These are phyloP conservation scores for Paragyromitra xinjiangensis DNA, from an alignment of 495 filamentous ascomycete genomes.

Conservation along the genomic window DNA sequence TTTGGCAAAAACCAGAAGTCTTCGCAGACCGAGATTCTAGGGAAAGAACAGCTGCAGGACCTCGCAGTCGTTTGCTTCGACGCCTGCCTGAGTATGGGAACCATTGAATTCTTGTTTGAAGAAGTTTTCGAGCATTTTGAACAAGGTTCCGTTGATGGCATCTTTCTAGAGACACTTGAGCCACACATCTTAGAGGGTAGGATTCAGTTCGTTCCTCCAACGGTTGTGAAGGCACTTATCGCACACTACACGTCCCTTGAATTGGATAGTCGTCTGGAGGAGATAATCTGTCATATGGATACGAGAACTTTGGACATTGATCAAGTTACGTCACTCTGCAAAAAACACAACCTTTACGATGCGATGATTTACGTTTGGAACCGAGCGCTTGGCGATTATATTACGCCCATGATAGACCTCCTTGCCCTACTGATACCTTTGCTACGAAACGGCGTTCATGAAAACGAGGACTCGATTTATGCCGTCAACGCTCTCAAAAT, in stretches of 20 bases:
- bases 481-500: constrained; percentile 82
- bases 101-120: constrained; percentile 86
- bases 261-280: constrained; percentile 80
- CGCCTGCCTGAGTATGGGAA: constrained; percentile 77
- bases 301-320: constrained; percentile 92
- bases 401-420: constrained; percentile 87
- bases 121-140: constrained; percentile 90
- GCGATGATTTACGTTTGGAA: constrained; percentile 98
- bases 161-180: constrained; percentile 88
- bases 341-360: constrained; percentile 89
- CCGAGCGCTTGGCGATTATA: constrained; percentile 83
- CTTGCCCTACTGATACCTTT: constrained; percentile 73
- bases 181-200: constrained; percentile 81
- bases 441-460: constrained; percentile 63
- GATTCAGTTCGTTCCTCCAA: constrained; percentile 78
- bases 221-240: constrained; percentile 85
- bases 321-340: constrained; percentile 88
- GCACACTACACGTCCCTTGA: constrained; percentile 77
- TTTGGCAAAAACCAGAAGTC: constrained; percentile 68
- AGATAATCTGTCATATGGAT: constrained; percentile 92
- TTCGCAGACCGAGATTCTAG: constrained; percentile 62
- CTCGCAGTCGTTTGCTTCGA: constrained; percentile 84
- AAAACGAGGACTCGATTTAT: constrained; percentile 63
- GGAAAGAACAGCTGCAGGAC: constrained; percentile 70
- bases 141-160: constrained; percentile 72